phyloP scores from a whole-genome alignment of 495 filamentous ascomycete species.

The Penicillium daleae region DNA sequence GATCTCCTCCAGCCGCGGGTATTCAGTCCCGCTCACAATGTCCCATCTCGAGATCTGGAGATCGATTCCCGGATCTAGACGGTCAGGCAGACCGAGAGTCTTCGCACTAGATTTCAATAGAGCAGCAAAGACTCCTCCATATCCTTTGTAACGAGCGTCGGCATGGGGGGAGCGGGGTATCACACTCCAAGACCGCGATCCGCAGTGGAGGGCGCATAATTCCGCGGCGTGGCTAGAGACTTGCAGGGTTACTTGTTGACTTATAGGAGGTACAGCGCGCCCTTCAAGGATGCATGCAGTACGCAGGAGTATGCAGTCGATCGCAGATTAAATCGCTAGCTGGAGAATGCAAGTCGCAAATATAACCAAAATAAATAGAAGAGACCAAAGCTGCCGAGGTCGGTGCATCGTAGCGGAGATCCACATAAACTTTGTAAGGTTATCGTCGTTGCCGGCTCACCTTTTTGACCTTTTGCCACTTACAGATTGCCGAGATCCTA shows the following conservation, averaged over 20 bases:
- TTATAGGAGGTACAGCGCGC: not conserved
- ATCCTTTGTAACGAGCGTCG: conserved; percentile 67
- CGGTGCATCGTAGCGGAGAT: too few relatives aligned
- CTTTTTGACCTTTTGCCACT: not conserved
- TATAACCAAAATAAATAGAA: not conserved
- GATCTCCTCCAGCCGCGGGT: conserved; percentile 71
- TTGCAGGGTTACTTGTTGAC: not conserved
- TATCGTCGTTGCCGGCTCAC: not conserved
- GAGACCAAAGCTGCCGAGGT: not conserved
- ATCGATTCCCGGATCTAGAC: conserved; percentile 42
- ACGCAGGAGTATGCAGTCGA: not conserved
- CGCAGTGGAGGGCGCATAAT: conserved; percentile 62
- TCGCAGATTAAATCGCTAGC: not conserved
- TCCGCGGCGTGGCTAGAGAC: not conserved
- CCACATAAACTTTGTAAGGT: not conserved
- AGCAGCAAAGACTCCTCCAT: conserved; percentile 70
- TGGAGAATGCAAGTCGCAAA: not conserved
- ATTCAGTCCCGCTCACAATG: conserved; percentile 61
- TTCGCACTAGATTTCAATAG: conserved; percentile 61
- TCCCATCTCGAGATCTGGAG: conserved; percentile 69
- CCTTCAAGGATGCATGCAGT: not conserved
- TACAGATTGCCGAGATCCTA: not conserved
- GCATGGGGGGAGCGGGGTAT: conserved; percentile 64
- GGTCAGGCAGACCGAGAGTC: conserved; percentile 34
- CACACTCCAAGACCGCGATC: conserved; percentile 84